phyloP scores from a whole-genome alignment of 306 rosid genomes.

The Cucumis melo region DNA sequence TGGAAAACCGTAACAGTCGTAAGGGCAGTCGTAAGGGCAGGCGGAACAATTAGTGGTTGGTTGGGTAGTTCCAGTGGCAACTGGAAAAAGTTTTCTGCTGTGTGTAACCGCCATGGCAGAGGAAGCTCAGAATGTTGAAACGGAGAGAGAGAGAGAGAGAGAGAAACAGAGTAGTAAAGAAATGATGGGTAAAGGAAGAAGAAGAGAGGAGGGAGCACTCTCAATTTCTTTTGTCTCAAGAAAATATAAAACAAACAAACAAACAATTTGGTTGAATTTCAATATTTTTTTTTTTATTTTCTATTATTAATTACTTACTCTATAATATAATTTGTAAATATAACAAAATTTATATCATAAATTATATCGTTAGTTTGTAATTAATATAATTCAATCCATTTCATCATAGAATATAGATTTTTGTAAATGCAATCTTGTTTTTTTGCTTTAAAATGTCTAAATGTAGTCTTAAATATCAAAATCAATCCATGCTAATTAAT shows the following conservation, averaged over 20 bases:
- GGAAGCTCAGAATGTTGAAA: slow-evolving; percentile 1
- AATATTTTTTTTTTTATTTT: no score
- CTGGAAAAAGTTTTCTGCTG: slow-evolving; percentile 53
- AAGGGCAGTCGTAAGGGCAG: slow-evolving; percentile 40
- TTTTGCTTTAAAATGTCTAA: no score
- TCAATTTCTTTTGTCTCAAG: neutral
- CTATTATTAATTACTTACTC: no score
- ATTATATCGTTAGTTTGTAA: no score
- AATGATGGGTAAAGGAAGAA: neutral
- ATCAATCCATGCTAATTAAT: no score
- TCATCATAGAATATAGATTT: no score
- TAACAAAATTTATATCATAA: no score
- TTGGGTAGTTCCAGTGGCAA: slow-evolving; percentile 14
- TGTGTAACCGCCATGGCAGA: slow-evolving; percentile 25
- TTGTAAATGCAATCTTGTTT: no score
- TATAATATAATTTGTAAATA: no score
- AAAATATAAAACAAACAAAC: neutral
- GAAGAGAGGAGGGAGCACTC: neutral
- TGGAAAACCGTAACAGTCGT: slow-evolving; percentile 30
- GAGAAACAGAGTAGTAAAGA: slow-evolving; percentile 11
- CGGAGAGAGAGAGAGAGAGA: slow-evolving; percentile 4
- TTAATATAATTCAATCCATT: no score
- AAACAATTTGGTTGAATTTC: neutral
- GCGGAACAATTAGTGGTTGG: slow-evolving; percentile 32
- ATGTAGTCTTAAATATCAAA: no score